Conservation (phyloP, 176 grass and related monocot genomes). For the Avena atlantica region DNA sequence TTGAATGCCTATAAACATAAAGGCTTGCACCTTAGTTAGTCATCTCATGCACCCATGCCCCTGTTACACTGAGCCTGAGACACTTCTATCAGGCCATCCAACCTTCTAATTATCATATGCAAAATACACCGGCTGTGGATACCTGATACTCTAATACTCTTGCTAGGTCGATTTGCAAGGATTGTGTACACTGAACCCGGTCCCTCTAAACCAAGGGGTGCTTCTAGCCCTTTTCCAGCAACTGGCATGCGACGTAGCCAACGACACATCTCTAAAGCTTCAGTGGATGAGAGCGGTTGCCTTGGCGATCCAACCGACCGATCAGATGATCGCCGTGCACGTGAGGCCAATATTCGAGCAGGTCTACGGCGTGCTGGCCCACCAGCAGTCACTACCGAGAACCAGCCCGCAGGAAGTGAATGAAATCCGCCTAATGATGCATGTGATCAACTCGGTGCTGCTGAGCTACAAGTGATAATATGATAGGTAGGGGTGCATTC, state of each 20-base stretch:
- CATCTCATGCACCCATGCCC: no score
- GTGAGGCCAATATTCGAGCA: slow-evolving; percentile 92
- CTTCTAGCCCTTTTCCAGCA: slow-evolving; percentile 94
- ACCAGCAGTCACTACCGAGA: slow-evolving; percentile 58
- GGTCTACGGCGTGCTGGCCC: slow-evolving; percentile 62
- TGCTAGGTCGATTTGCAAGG: slow-evolving; percentile 84
- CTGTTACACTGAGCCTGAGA: no score
- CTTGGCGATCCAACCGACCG: slow-evolving; percentile 67
- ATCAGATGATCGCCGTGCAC: slow-evolving; percentile 68
- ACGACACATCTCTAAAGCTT: slow-evolving; percentile 68
- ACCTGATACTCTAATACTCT: slow-evolving; percentile 10
- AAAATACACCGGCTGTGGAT: neutral
- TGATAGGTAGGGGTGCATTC: neutral
- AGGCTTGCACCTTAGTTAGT: neutral
- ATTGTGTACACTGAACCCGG: slow-evolving; percentile 61
- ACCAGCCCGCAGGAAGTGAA: slow-evolving; percentile 48
- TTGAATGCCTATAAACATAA: neutral
- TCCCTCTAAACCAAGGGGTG: slow-evolving; percentile 85
- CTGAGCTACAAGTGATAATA: slow-evolving; percentile 73
- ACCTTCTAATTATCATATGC: no score
- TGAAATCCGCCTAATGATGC: slow-evolving; percentile 71
- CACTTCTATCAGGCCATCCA: no score
- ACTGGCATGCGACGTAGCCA: slow-evolving; percentile 77
- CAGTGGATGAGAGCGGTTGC: slow-evolving; percentile 84
- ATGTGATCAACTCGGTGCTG: slow-evolving; percentile 85